phyloP scores from a whole-genome alignment of 345 rosid species.

The Kandelia obovata region DNA sequence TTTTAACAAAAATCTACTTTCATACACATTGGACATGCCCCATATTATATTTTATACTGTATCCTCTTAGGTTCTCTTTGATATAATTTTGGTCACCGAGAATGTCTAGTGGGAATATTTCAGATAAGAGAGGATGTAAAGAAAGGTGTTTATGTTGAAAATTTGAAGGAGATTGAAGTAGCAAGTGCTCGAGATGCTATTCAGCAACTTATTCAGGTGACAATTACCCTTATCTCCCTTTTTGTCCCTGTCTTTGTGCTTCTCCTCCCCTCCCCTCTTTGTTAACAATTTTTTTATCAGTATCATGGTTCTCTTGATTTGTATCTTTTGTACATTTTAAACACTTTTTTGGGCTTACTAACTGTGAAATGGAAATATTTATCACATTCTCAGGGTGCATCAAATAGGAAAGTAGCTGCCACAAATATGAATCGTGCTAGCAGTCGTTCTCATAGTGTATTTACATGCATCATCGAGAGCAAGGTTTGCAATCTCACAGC shows the following conservation, averaged over 20 bases:
- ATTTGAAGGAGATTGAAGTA: constrained; percentile 89
- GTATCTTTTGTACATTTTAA: background rate
- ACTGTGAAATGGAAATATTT: background rate
- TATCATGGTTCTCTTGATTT: background rate
- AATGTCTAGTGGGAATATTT: background rate
- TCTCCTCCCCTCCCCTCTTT: no score
- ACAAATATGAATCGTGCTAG: constrained; percentile 98
- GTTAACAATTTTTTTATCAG: background rate
- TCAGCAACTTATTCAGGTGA: constrained; percentile 84
- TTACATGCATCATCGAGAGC: constrained; percentile 92
- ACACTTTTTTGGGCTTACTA: background rate
- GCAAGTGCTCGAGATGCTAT: constrained; percentile 82
- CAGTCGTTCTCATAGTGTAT: constrained; percentile 98
- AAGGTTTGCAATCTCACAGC: constrained; percentile 42
- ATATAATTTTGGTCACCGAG: background rate
- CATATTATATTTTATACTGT: background rate
- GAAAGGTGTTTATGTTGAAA: constrained; percentile 93
- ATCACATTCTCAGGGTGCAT: constrained; percentile 67
- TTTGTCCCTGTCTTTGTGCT: no score
- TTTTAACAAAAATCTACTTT: no score
- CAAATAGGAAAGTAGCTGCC: constrained; percentile 96
- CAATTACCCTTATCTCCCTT: no score
- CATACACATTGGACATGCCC: no score
- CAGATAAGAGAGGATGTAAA: constrained; percentile 93
- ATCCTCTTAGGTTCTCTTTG: background rate